phyloP scores from a whole-genome alignment of 2,329 filamentous ascomycete genomes.

The Domatiomyces globalis region DNA sequence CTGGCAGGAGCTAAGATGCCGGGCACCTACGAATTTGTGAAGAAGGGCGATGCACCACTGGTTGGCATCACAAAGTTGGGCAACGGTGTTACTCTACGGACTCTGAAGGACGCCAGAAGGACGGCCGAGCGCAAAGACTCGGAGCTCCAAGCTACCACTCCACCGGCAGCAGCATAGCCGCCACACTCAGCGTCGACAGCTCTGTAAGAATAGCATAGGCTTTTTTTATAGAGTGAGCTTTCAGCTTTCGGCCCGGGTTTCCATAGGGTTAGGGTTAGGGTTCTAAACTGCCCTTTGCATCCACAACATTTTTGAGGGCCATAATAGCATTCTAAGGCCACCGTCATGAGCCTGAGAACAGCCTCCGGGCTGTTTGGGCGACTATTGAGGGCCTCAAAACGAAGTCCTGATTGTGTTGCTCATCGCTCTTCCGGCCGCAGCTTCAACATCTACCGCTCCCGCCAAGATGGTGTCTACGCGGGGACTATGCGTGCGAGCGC shows the following conservation, averaged over 20 bases:
- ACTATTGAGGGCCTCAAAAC: not conserved
- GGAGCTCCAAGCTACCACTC: not conserved
- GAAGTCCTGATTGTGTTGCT: not conserved
- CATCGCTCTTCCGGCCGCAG: not conserved
- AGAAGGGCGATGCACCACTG: slow-evolving; percentile 75
- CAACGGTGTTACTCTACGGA: slow-evolving; percentile 66
- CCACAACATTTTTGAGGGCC: not conserved
- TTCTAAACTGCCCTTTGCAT: not conserved
- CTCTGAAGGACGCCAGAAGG: slow-evolving; percentile 66
- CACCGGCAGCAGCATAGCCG: not conserved
- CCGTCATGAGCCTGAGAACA: not conserved
- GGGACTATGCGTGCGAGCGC: slow-evolving; percentile 13
- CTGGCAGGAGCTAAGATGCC: slow-evolving; percentile 91
- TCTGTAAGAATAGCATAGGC: not conserved
- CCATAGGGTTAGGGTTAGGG: not conserved
- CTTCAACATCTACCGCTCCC: not conserved
- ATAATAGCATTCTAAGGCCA: not conserved
- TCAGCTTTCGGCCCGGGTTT: too few species aligned
- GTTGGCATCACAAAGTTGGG: slow-evolving; percentile 85
- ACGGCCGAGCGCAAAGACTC: slow-evolving; percentile 36
- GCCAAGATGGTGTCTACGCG: not conserved
- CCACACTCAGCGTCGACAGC: too few species aligned
- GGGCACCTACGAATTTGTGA: slow-evolving; percentile 75
- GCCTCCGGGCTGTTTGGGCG: not conserved
- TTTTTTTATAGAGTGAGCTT: too few species aligned